phyloP scores from a whole-genome alignment of 306 rosid genomes.

The Medicago ruthenica region DNA sequence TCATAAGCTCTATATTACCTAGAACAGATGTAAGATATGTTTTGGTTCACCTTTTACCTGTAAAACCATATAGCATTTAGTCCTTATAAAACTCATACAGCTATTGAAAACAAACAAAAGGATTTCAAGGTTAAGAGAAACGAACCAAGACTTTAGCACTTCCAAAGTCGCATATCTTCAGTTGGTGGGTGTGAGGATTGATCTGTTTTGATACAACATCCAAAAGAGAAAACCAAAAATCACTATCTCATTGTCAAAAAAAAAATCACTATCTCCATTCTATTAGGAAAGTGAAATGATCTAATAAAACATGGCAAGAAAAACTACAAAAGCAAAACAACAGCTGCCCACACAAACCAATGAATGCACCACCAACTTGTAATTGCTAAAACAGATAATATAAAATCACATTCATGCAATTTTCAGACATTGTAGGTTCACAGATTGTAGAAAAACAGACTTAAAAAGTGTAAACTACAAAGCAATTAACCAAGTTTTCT shows the following conservation, averaged over 20 bases:
- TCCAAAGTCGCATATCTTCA: constrained; percentile 93
- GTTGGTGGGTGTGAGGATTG: constrained; percentile 87
- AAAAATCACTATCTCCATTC: constrained; percentile 24
- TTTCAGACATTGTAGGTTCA: too few species aligned
- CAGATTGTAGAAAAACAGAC: too few species aligned
- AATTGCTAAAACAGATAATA: too few species aligned
- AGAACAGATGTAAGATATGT: constrained; percentile 94
- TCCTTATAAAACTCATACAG: constrained; percentile 26
- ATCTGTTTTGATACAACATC: constrained; percentile 58
- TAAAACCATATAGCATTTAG: constrained; percentile 33
- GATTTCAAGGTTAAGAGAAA: constrained; percentile 33
- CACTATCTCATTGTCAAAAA: too few species aligned
- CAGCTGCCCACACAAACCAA: too few species aligned
- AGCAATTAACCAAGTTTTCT: constrained; percentile 16
- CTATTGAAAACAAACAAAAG: constrained; percentile 2
- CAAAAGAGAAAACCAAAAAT: constrained; percentile 18
- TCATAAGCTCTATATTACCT: constrained; percentile 96
- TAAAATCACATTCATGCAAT: background rate
- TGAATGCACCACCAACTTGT: too few species aligned
- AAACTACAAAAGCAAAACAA: background rate
- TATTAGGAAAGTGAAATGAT: background rate
- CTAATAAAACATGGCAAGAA: background rate
- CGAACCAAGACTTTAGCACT: constrained; percentile 97
- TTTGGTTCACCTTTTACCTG: constrained; percentile 95
- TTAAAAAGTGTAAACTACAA: background rate